These are phyloP conservation scores for Penicillium waksmanii DNA, from an alignment of 495 filamentous ascomycete genomes.

Conservation along the genomic window DNA sequence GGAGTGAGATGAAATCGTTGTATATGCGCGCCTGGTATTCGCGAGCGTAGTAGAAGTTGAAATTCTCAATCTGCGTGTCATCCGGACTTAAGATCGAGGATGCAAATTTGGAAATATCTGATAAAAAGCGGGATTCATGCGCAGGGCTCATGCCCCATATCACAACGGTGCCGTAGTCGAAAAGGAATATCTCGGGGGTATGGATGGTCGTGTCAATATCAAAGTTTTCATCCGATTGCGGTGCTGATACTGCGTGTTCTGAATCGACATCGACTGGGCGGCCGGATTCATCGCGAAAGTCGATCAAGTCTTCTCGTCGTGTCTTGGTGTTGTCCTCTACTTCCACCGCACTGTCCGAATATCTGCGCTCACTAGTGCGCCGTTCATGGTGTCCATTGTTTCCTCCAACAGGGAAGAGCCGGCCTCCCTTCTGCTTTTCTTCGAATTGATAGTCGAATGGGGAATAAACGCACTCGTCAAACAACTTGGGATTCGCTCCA, in stretches of 20 bases:
- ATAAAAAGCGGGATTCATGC: slow-evolving; percentile 85
- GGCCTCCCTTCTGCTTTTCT: slow-evolving; percentile 40
- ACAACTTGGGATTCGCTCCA: slow-evolving; percentile 83
- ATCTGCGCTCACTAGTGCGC: slow-evolving; percentile 60
- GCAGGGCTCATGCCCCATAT: slow-evolving; percentile 94
- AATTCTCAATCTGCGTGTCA: slow-evolving; percentile 92
- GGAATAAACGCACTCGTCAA: slow-evolving; percentile 96
- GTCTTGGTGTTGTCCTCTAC: slow-evolving; percentile 54
- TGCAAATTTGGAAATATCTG: slow-evolving; percentile 96
- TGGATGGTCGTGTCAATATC: slow-evolving; percentile 71
- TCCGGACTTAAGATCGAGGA: slow-evolving; percentile 82
- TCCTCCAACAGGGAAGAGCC: slow-evolving; percentile 25
- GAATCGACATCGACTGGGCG: slow-evolving; percentile 30
- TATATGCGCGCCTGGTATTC: slow-evolving; percentile 98
- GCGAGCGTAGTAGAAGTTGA: slow-evolving; percentile 98
- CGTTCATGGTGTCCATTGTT: slow-evolving; percentile 39
- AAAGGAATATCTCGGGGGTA: slow-evolving; percentile 92
- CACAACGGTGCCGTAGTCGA: slow-evolving; percentile 99
- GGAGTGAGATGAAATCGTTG: slow-evolving; percentile 95
- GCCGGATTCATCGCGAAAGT: slow-evolving; percentile 49
- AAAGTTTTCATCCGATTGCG: slow-evolving; percentile 32
- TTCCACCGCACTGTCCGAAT: slow-evolving; percentile 65
- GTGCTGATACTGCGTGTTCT: slow-evolving; percentile 29
- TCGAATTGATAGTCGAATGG: slow-evolving; percentile 74
- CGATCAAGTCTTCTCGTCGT: slow-evolving; percentile 57